Conservation (phyloP, 352 stramenopile species). For the Phytophthora capsici region DNA sequence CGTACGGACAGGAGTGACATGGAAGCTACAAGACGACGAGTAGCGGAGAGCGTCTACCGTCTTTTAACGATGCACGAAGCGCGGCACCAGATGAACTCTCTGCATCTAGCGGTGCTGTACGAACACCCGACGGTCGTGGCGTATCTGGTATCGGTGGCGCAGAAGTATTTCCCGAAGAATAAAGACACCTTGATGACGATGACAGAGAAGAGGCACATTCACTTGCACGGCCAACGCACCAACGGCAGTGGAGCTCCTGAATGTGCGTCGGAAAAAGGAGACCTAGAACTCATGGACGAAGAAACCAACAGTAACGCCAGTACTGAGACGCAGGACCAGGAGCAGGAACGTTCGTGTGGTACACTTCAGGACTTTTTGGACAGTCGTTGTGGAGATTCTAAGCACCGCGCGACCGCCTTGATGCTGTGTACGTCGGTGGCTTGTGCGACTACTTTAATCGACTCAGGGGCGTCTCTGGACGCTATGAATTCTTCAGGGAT, state of each 20-base stretch:
- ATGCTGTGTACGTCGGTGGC: conserved; percentile 83
- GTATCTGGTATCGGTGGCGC: conserved; percentile 56
- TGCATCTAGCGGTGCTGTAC: conserved; percentile 79
- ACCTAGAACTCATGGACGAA: conserved; percentile 23
- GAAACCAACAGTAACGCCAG: conserved; percentile 34
- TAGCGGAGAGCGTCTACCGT: conserved; percentile 46
- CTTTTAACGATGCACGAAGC: conserved; percentile 73
- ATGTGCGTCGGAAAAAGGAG: conserved; percentile 19
- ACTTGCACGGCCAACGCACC: conserved; percentile 3
- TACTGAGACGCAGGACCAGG: conserved; percentile 30
- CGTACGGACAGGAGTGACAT: conserved; percentile 1
- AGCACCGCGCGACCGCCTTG: conserved; percentile 72
- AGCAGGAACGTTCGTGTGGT: conserved; percentile 16
- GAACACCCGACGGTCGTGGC: conserved; percentile 72
- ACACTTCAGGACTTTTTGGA: conserved; percentile 61
- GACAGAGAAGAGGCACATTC: conserved; percentile 25
- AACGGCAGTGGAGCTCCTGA: conserved; percentile 18
- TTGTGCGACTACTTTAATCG: conserved; percentile 58
- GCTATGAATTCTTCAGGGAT: conserved; percentile 80
- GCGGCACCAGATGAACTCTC: conserved; percentile 76
- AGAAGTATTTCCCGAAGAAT: conserved; percentile 46
- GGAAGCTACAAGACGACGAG: conserved; percentile 13
- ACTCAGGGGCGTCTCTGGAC: conserved; percentile 56
- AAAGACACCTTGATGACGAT: conserved; percentile 3
- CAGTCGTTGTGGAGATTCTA: conserved; percentile 63